phyloP scores from a whole-genome alignment of 352 stramenopile genomes.

The Phytophthora meadii region DNA sequence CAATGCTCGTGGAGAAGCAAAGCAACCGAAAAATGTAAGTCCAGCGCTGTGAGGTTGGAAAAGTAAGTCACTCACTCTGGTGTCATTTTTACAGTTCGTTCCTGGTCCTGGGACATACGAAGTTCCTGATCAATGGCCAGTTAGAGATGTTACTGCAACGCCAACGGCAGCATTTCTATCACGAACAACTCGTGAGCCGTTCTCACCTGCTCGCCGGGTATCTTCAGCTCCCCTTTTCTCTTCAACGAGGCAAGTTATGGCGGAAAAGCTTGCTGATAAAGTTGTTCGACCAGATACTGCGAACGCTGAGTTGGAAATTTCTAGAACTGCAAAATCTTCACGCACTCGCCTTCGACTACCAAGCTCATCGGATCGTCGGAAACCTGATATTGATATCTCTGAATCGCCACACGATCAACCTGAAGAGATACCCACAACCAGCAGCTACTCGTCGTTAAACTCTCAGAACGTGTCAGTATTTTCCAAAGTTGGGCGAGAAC shows the following conservation, averaged over 20 bases:
- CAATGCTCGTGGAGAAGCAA: slow-evolving; percentile 34
- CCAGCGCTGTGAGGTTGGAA: not conserved
- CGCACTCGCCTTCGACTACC: slow-evolving; percentile 21
- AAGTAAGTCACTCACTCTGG: not conserved
- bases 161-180: slow-evolving; percentile 46
- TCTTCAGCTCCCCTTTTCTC: slow-evolving; percentile 13
- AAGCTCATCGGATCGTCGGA: slow-evolving; percentile 8
- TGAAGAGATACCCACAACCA: not conserved
- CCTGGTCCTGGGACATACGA: slow-evolving; percentile 70
- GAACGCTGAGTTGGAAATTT: not conserved
- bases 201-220: slow-evolving; percentile 6
- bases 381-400: slow-evolving; percentile 10
- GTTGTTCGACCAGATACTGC: slow-evolving; percentile 9
- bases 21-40: slow-evolving; percentile 34
- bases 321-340: slow-evolving; percentile 10
- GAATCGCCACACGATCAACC: slow-evolving; percentile 11
- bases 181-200: slow-evolving; percentile 13
- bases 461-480: slow-evolving; percentile 21
- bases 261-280: slow-evolving; percentile 3
- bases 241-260: not conserved
- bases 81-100: slow-evolving; percentile 34
- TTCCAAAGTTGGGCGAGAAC: slow-evolving; percentile 19
- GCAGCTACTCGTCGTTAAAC: slow-evolving; percentile 29
- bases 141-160: slow-evolving; percentile 19
- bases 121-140: slow-evolving; percentile 33